These are phyloP conservation scores for Carex scoparia DNA, from an alignment of 176 grass and related monocot genomes.

Conservation along the genomic window DNA sequence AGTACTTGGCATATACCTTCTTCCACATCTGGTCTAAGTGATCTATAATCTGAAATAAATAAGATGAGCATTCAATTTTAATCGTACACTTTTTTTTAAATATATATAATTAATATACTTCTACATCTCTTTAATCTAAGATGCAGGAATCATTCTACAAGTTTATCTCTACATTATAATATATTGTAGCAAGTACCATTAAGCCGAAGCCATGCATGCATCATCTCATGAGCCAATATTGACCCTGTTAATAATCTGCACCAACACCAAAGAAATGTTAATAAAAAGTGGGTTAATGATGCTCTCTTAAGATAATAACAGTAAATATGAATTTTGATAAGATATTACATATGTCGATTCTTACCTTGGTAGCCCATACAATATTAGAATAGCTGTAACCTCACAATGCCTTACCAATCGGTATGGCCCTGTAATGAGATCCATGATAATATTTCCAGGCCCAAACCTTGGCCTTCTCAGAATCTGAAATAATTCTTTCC, in stretches of 20 bases:
- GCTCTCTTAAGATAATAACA: background rate
- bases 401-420: slow-evolving; percentile 57
- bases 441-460: slow-evolving; percentile 63
- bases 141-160: background rate
- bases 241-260: slow-evolving; percentile 86
- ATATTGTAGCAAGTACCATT: slow-evolving; percentile 44
- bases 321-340: background rate
- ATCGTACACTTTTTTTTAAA: no score
- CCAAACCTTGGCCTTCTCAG: slow-evolving; percentile 64
- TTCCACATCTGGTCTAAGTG: slow-evolving; percentile 65
- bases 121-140: background rate
- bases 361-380: slow-evolving; percentile 82
- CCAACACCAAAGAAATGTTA: slow-evolving; percentile 23
- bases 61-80: background rate
- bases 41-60: slow-evolving; percentile 42
- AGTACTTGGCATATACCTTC: slow-evolving; percentile 87
- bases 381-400: slow-evolving; percentile 89
- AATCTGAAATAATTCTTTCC: slow-evolving; percentile 42
- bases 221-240: slow-evolving; percentile 98
- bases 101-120: background rate
- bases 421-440: slow-evolving; percentile 53
- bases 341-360: background rate
- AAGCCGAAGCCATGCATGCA: slow-evolving; percentile 94
- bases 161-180: background rate
- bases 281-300: background rate